Base-by-base conservation (phyloP, 352 stramenopile species). In the Phytophthora idaei region DNA sequence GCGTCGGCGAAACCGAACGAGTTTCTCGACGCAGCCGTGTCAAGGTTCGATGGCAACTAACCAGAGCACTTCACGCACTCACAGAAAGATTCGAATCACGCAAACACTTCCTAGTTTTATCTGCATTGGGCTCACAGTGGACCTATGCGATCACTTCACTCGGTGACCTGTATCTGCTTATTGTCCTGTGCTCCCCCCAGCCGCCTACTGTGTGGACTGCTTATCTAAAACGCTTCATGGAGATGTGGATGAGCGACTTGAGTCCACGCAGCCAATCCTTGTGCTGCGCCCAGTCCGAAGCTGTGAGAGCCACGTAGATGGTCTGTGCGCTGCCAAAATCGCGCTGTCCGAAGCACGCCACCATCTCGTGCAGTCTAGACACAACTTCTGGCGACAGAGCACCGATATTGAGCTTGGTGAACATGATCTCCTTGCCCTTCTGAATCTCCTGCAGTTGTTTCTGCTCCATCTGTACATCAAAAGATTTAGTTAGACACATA, bases 231-330 rank as follows among this genome's bases (percentile, higher is more conserved):
- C 86, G 85, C 82, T 96, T 96, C 75, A 93, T 90, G 50, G 85
- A 94, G 57, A 99, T 95, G 71, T 98, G 94, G 71, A 98, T 93
- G 67, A 99, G 83, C 70, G 93, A 95, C 74, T 99, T 99, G 74
- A 98, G 84, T 12, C 95, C 96, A 73, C 98, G 98, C 63, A 99
- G 88, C 96, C 96, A 99, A 86, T 99, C 97, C 81, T 99, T 99
- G 87, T 99, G 95, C 59, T 96, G 90, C 64, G 90, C 85, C 97
- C 97, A 99, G 58, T 98, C 92, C 53, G 87, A 96, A 52, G 89
- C 95, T 28, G 97, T 97, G 27, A 99, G 77, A 37, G 74, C 81
- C 56, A 96, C 96, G 67, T 98, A 90, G 51, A 98, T 91, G 39
- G 80, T 64, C 58, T 93, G 85, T 53, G 88, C 88, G 17, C 73